Base-by-base conservation (phyloP, 495 filamentous ascomycete genomes). In the Melanomma pulvis-pyrius region DNA sequence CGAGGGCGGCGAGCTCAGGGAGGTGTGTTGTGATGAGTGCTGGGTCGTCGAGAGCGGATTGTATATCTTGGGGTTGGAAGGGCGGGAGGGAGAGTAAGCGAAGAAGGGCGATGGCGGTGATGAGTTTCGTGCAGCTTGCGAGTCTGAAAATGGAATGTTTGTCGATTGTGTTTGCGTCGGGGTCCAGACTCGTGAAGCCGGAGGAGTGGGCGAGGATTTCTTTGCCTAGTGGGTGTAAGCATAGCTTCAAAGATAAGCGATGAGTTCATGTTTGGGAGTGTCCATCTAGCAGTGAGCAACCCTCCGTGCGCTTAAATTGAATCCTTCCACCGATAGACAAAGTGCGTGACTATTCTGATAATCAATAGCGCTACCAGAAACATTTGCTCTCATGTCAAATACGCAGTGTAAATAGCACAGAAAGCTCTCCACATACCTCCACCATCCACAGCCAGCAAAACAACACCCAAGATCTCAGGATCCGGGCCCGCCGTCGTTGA, bases 41-140 rank as follows among this genome's bases (percentile, higher is more conserved):
- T 53, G 52, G 61, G 55, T 72, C 74, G 28, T 78, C 75, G 1
- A 87, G 71, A 1, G 68, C 69, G 39, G 39, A 44, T 2, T 44
- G 39, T 6, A 44, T 44, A 15, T 44, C n/a, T 17, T 6, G 3
- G 17, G 39, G 17, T 2, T 44, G 8, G 6, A 86, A 51, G 0
- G 77, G 72, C 1, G 78, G 79, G 11, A 78, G 73, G 15, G 84
- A 81, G 17, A 86, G 79, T 65, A 81, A 82, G 71, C 82, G 78
- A 11, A 87, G 70, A 1, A 72, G 76, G 9, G 78, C 74, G 24
- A 85, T 73, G 22, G 76, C 74, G 19, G 81, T 79, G 39, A 82
- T 74, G 50, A 75, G 59, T 60, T 75, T 75, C 15, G 74, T 75
- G 63, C 66, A 68, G 15, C 65, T 71, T 30, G 74, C 74, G 7